Percentiles rank a stretch among this genome's conserved stretches.
Conservation (phyloP, 2,329 filamentous ascomycete species). For the Xylaria sp. region DNA sequence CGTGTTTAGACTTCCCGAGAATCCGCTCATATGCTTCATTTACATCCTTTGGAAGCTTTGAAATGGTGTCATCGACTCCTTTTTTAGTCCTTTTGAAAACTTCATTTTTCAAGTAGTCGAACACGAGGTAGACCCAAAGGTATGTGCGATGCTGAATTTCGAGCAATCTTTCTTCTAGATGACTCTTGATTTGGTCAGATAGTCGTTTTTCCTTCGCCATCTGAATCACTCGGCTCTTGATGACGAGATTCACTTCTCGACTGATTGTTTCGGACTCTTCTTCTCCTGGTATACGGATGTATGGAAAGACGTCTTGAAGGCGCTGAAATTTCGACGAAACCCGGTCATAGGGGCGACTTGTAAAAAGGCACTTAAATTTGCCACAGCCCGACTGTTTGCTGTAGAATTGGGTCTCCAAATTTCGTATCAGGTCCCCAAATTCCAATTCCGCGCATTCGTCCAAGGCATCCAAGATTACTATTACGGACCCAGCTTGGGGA, state of each 20-base stretch:
- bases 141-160: constrained; percentile 31
- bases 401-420: constrained; percentile 21
- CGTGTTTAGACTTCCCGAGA: constrained; percentile 14
- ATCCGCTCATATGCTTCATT: constrained; percentile 33
- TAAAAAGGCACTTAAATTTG: constrained; percentile 31
- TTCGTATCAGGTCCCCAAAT: constrained; percentile 6
- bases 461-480: constrained; percentile 34
- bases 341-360: constrained; percentile 32
- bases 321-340: constrained; percentile 18
- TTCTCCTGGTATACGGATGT: constrained; percentile 34
- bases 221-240: constrained; percentile 21
- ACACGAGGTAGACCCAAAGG: constrained; percentile 37
- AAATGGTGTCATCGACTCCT: constrained; percentile 13
- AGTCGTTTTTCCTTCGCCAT: constrained; percentile 20
- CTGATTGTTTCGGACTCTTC: constrained; percentile 30
- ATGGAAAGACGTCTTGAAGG: constrained; percentile 12
- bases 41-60: constrained; percentile 21
- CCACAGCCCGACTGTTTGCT: background rate
- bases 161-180: constrained; percentile 22
- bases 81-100: constrained; percentile 13
- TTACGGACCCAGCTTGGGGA: constrained; percentile 22
- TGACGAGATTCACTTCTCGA: constrained; percentile 31
- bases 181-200: background rate
- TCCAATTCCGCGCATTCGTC: constrained; percentile 32
- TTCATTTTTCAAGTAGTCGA: constrained; percentile 25